Base-by-base conservation (phyloP, 768 basidiomycete genomes). In the Tylopilus sp. region DNA sequence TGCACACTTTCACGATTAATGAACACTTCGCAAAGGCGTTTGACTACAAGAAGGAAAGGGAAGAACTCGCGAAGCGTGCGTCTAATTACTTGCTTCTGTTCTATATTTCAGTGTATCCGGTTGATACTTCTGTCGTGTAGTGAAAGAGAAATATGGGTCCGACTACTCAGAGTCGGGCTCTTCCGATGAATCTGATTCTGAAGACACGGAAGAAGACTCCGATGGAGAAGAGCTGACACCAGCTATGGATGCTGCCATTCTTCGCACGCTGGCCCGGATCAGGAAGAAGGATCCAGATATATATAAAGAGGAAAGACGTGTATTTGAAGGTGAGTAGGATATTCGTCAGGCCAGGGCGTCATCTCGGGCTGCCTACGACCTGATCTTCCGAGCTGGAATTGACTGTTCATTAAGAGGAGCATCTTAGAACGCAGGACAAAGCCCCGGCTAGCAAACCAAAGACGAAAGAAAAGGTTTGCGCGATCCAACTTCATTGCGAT, bases 151-250 rank as follows among this genome's bases (percentile, higher is more conserved):
- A 71, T 92, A 94, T 67, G 88, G 90, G 21, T 88, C 87, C 0
- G 87, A 89, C 63, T 73, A 72, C 34, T 84, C 85, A 31, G 54
- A 16, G 4, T 53, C 60, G 4, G 55, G 52, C 22, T 40, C 51
- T n/a, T 56, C 57, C 19, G 56, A 50, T 6, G 72, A 72, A 19
- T 78, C 74, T 1, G 76, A 79, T 3, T 88, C 86, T 0, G 89
- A 92, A 65, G 80, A 81, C 26, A 86, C 82, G 38, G 90, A 92
- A 62, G 95, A 98, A 65, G 95, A 98, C 66, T 90, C 94, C 64
- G 89, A 96, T 52, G 97, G 94, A 14, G 92, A 92, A 60, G 91
- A 98, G 67, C 81, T 98, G 46, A 98, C 95, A 0, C 93, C 94
- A 5, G 86, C 86, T 0, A 83, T 98, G 45, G 96, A 98, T 63